Evolutionary conservation across 2,329 filamentous ascomycete genomes (phyloP), one percentile per base, ranked within the genome.

Genomic region (Alternaria metachromatica): DNA sequence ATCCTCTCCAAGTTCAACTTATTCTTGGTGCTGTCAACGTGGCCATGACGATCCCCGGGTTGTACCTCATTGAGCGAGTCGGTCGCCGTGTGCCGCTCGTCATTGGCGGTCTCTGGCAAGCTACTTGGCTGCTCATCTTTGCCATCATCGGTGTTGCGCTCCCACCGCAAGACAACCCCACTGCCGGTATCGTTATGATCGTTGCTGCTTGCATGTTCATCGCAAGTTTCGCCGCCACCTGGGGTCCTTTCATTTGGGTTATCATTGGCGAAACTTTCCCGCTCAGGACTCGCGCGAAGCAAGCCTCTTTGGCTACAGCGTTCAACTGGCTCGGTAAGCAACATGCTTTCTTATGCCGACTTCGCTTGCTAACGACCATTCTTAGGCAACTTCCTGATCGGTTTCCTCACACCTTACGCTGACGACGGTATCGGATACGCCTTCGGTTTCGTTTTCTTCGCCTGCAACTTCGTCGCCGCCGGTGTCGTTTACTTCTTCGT

Each of bases 181-280:
- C 81, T 1, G 84, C 87, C 12, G 90, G 90, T 11, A 87, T 88
- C 6, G 85, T 89, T 64, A 89, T 93, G 86, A 92, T 93, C 68
- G 87, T 91, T 10, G 87, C 90, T 58, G 88, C 90, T 3, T 92
- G 88, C 78, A 87, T 93, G 82, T 93, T 92, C 80, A 93, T 93
- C 60, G 86, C 88, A 53, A 89, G 87, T 2, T 94, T 92, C 69
- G 90, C 90, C 25, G 82, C 83, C 48, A 91, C 89, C 3, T 92
- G 75, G 74, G 90, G 90, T 12, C 90, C 90, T 0, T 84, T 84
- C 71, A 75, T 84, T 9, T 85, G 84, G 84, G 78, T 83, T 1
- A 82, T 85, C 30, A 80, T 80, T 21, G 76, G 73, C 30, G 75
- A 78, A 53, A 77, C 67, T 2, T 77, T 77, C 63, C 72, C 74